Evolutionary conservation across 2,329 filamentous ascomycete species (phyloP).

Genomic region (Fusarium chuoi): DNA sequence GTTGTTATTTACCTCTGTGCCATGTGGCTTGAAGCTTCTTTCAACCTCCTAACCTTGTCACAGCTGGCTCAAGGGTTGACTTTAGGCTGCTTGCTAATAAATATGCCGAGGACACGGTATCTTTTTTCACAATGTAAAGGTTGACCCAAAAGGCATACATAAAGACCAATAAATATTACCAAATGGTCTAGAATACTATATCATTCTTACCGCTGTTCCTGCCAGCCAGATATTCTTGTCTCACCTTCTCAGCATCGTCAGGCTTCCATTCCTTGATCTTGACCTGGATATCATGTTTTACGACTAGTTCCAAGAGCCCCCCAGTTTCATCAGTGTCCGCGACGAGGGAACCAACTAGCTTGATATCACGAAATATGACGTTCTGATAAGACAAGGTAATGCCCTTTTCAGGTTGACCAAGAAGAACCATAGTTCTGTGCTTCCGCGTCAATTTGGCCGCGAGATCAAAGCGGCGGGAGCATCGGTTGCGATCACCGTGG

Average conservation of each 20-base stretch:
- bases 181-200: neutral
- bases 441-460: slow-evolving; percentile 7
- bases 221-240: neutral
- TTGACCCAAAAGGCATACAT: neutral
- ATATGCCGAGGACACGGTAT: neutral
- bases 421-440: slow-evolving; percentile 11
- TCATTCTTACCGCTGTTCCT: neutral
- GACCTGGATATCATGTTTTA: neutral
- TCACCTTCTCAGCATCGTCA: slow-evolving; percentile 13
- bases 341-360: neutral
- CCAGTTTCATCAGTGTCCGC: neutral
- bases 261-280: slow-evolving; percentile 12
- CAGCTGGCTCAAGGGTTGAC: neutral
- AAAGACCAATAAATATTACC: rapidly evolving
- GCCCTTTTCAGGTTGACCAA: slow-evolving; percentile 6
- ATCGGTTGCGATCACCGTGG: neutral
- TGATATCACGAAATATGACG: slow-evolving; percentile 1
- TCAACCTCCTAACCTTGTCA: no score
- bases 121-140: neutral
- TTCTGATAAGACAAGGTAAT: slow-evolving; percentile 1
- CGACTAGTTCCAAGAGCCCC: neutral
- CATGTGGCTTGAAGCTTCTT: no score
- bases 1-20: no score
- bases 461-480: neutral
- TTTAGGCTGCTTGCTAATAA: neutral